Conservation (phyloP, 2,329 filamentous ascomycete genomes). For the Xylaria sp. region DNA sequence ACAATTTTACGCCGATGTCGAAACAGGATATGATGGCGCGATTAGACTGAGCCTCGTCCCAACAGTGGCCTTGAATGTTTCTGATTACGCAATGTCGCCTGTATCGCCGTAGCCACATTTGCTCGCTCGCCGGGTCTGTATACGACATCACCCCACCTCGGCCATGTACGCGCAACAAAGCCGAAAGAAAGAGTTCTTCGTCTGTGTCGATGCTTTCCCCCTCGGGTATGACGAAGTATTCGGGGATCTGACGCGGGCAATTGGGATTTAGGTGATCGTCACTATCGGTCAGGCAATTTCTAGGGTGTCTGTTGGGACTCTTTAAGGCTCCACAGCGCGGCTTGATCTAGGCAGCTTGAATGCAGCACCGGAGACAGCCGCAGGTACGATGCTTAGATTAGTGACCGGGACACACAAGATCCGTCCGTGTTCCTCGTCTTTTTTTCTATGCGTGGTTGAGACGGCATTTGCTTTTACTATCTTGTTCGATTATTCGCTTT, state of each 20-base stretch:
- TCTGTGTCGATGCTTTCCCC: slow-evolving; percentile 32
- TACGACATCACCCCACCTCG: slow-evolving; percentile 36
- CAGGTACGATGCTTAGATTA: slow-evolving; percentile 33
- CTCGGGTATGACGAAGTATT: slow-evolving; percentile 33
- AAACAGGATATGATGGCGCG: slow-evolving; percentile 98
- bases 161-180: slow-evolving; percentile 22
- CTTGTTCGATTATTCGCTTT: slow-evolving; percentile 46
- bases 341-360: slow-evolving; percentile 34
- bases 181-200: slow-evolving; percentile 23
- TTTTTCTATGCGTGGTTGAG: slow-evolving; percentile 58
- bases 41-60: slow-evolving; percentile 74
- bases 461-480: slow-evolving; percentile 53
- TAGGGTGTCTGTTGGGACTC: slow-evolving; percentile 31
- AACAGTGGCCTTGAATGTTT: slow-evolving; percentile 33
- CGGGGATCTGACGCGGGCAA: slow-evolving; percentile 31
- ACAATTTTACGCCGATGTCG: slow-evolving; percentile 87
- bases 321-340: slow-evolving; percentile 26
- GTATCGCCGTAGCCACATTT: slow-evolving; percentile 42
- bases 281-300: slow-evolving; percentile 34
- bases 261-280: slow-evolving; percentile 32
- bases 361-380: slow-evolving; percentile 28
- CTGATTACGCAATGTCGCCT: slow-evolving; percentile 39
- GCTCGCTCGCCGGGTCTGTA: slow-evolving; percentile 39
- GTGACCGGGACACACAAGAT: slow-evolving; percentile 35
- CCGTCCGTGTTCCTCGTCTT: slow-evolving; percentile 50